Base-by-base conservation (phyloP, 495 filamentous ascomycete genomes). In the Sordaria brevicollis region DNA sequence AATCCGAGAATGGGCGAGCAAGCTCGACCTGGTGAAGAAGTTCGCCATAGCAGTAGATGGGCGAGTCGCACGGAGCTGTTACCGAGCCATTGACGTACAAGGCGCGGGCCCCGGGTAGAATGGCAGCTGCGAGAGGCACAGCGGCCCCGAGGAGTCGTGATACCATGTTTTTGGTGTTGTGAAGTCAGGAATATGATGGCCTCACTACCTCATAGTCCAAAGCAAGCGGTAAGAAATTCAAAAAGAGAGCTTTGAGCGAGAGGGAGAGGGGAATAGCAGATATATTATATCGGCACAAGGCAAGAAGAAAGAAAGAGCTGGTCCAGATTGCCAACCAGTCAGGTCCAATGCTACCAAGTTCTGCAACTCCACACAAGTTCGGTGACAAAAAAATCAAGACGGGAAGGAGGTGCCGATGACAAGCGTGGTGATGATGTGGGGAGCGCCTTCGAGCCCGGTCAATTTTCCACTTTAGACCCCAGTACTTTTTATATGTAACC, bases 1-100 rank as follows among this genome's bases (percentile, higher is more conserved):
- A 84, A 75, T 85, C 83, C 15, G 77, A 72, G 69, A 85, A 85
- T 29, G 83, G 83, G 10, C 68, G 76, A 7, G 83, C 83, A 10
- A 84, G 77, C 75, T 85, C 79, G 68, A 85, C 79, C 31, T 81
- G 79, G 65, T 80, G 79, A 19, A 85, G 75, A 38, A 85, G 74
- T 5, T 84, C 83, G 34, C 83, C 83, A 25, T 79, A 76, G 72
- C 83, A 85, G 70, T 85, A 85, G 33, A 85, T 69, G 11, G 82
- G 81, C 35, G 82, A 84, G 69, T 85, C 83, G 69, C 83, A 85
- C 19, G 83, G 82, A 4, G 82, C 76, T 41, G 79, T 80, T 35
- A 80, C 74, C 2, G 81, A 81, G 76, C 83, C 83, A 74, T 84
- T 81, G 71, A 79, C 75, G 76, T 81, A 84, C 21, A 85, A 73